Conservation (phyloP, 331 rosid species). For the Saraca asoca region DNA sequence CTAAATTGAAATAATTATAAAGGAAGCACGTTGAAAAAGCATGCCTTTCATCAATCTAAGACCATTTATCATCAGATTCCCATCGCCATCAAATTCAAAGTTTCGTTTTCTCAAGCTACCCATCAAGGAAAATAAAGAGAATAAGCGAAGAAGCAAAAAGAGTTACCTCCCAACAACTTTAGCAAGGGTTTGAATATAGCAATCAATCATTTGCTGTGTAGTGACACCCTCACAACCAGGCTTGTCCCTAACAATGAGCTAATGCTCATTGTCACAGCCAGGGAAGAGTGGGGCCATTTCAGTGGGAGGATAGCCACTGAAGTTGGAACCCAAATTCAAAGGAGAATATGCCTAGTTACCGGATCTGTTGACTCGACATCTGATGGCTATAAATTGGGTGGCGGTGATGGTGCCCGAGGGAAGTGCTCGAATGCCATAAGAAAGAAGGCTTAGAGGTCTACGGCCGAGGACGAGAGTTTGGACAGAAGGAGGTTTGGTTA, state of each 20-base stretch:
- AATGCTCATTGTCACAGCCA: slow-evolving; percentile 85
- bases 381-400: slow-evolving; percentile 48
- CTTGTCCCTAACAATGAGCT: slow-evolving; percentile 80
- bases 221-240: slow-evolving; percentile 75
- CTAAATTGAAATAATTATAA: too few relatives aligned
- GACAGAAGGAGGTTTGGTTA: slow-evolving; percentile 40
- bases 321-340: slow-evolving; percentile 58
- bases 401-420: slow-evolving; percentile 3
- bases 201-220: slow-evolving; percentile 76
- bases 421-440: slow-evolving; percentile 39
- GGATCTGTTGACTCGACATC: slow-evolving; percentile 68
- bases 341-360: slow-evolving; percentile 78
- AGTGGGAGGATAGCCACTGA: slow-evolving; percentile 79
- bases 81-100: too few relatives aligned
- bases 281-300: slow-evolving; percentile 94
- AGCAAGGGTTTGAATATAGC: slow-evolving; percentile 67
- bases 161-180: slow-evolving; percentile 62
- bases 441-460: slow-evolving; percentile 47
- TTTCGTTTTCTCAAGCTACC: too few relatives aligned
- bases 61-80: too few relatives aligned
- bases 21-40: too few relatives aligned
- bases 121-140: too few relatives aligned
- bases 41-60: too few relatives aligned
- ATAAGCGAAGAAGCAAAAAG: not conserved
- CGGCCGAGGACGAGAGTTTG: slow-evolving; percentile 44